Conservation (phyloP, 768 basidiomycete species). For the Boletus coccyginus region DNA sequence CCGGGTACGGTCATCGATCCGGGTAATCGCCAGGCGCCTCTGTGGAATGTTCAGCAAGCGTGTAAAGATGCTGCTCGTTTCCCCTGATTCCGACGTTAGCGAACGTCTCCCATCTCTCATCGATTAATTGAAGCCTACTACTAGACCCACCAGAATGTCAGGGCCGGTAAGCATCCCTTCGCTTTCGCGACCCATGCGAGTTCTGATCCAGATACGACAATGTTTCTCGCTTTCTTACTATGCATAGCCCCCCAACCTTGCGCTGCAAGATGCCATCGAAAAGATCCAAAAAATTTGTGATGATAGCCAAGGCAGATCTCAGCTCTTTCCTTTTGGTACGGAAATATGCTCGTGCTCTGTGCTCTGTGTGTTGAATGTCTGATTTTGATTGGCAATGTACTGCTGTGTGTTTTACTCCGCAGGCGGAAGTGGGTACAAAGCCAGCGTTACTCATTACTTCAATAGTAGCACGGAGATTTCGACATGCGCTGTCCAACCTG, state of each 20-base stretch:
- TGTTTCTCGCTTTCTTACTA: not conserved
- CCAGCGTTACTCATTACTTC: constrained; percentile 8
- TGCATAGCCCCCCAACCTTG: not conserved
- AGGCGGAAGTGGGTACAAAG: constrained; percentile 14
- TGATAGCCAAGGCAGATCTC: constrained; percentile 4
- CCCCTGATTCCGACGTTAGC: not conserved
- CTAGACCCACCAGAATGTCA: not conserved
- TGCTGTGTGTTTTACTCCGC: not conserved
- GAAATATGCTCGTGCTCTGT: not conserved
- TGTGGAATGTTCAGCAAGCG: not conserved
- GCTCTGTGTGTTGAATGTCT: not conserved
- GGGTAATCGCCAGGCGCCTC: not conserved
- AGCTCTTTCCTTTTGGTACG: constrained; percentile 9
- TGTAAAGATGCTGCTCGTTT: not conserved
- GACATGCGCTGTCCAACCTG: constrained; percentile 8
- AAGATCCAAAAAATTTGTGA: constrained; percentile 1
- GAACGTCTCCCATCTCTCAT: not conserved
- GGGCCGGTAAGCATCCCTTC: not conserved
- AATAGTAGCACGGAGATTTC: constrained; percentile 10
- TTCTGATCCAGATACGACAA: not conserved
- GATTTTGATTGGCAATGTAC: too few species aligned
- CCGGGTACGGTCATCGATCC: not conserved
- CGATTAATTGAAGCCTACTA: not conserved
- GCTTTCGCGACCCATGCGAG: not conserved
- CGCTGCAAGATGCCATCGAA: not conserved